These are phyloP conservation scores for Circinella umbellata DNA, from an alignment of 371 early-diverging fungal genomes.

Conservation along the genomic window DNA sequence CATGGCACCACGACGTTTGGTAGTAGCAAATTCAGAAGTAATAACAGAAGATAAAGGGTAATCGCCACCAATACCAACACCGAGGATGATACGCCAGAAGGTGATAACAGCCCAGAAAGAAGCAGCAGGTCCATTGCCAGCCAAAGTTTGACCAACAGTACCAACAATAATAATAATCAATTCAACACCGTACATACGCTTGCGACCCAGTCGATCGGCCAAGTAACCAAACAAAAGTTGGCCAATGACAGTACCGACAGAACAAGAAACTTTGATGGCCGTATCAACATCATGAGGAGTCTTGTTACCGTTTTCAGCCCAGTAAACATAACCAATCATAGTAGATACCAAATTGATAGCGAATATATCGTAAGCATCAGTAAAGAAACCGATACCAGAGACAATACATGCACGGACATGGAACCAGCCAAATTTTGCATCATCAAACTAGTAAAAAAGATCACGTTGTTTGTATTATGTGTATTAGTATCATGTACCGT, in stretches of 20 bases:
- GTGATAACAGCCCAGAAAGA: conserved; percentile 68
- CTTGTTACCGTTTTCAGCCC: conserved; percentile 37
- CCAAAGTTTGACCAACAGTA: conserved; percentile 77
- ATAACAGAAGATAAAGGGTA: conserved; percentile 82
- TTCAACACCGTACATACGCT: conserved; percentile 85
- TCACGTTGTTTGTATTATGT: too few species aligned
- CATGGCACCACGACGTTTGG: conserved; percentile 80
- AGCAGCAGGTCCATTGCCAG: conserved; percentile 59
- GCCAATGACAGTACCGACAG: conserved; percentile 79
- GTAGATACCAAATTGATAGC: conserved; percentile 81
- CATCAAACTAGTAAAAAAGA: conserved; percentile 42
- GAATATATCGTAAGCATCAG: conserved; percentile 90
- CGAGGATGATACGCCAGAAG: conserved; percentile 81
- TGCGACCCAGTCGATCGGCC: conserved; percentile 82
- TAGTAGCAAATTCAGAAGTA: conserved; percentile 84
- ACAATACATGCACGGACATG: conserved; percentile 87
- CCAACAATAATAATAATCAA: conserved; percentile 77
- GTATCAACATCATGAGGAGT: conserved; percentile 64
- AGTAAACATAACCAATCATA: conserved; percentile 79
- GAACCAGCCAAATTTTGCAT: conserved; percentile 74
- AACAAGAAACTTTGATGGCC: conserved; percentile 76
- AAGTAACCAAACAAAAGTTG: conserved; percentile 81
- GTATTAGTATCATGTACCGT: too few species aligned
- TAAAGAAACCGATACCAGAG: conserved; percentile 89
- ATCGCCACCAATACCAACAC: conserved; percentile 85